Conservation (phyloP, 148 eudicot species). For the Rhododendron mucronatum region DNA sequence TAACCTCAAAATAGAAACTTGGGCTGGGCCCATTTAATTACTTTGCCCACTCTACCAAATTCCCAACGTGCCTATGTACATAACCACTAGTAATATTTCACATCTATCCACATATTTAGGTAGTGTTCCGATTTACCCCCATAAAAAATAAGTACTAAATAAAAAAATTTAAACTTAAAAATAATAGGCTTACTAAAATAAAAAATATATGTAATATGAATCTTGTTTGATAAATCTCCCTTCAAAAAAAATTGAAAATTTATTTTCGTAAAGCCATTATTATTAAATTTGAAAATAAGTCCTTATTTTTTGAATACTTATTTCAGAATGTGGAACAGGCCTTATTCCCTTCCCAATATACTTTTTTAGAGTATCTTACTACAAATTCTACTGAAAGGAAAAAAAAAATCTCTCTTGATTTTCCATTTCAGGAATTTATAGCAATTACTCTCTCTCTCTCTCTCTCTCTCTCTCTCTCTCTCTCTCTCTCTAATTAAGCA, state of each 20-base stretch:
- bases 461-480: neutral
- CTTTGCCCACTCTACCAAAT: neutral
- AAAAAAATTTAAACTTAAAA: too few relatives aligned
- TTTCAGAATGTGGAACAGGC: too few relatives aligned
- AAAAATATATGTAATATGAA: too few relatives aligned
- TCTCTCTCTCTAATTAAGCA: neutral
- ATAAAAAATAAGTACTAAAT: too few relatives aligned
- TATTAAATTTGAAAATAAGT: too few relatives aligned
- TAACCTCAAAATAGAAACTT: slow-evolving; percentile 4
- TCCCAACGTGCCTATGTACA: neutral
- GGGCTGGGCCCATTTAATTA: neutral
- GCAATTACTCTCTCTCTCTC: neutral
- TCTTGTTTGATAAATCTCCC: too few relatives aligned
- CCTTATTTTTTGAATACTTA: too few relatives aligned
- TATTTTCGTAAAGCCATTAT: too few relatives aligned
- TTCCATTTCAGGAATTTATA: neutral
- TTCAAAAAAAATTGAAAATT: too few relatives aligned
- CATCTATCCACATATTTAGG: neutral
- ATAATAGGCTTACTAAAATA: too few relatives aligned
- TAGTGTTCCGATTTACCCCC: too few relatives aligned
- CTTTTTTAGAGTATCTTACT: neutral
- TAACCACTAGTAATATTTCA: neutral
- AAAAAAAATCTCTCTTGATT: neutral
- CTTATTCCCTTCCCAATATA: neutral
- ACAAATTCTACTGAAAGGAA: neutral